phyloP scores from a whole-genome alignment of 345 rosid genomes.

The Iberis pinnata region DNA sequence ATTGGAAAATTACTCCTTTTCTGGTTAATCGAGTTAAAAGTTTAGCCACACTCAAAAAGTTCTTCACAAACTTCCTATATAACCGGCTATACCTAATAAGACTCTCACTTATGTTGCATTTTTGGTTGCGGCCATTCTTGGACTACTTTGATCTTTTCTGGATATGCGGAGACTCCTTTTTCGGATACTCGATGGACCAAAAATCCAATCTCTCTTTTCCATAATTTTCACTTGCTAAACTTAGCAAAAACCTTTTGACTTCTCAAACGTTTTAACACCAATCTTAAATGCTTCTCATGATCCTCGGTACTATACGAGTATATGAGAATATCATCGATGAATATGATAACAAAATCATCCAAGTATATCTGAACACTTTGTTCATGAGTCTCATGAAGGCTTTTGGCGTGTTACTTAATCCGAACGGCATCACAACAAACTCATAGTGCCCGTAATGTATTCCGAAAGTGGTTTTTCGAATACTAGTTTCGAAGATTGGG shows the following conservation, averaged over 20 bases:
- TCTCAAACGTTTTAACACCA: not conserved
- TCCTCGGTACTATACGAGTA: no score
- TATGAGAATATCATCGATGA: no score
- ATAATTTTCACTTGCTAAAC: not conserved
- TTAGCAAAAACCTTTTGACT: no score
- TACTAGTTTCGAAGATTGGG: no score
- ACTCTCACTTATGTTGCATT: not conserved
- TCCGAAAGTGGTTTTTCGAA: no score
- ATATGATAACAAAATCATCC: no score
- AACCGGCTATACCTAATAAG: not conserved
- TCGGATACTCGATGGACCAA: not conserved
- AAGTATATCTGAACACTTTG: no score
- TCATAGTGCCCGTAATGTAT: no score
- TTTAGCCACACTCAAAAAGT: not conserved
- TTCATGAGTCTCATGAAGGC: no score
- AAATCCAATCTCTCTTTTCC: not conserved
- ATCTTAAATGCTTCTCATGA: no score
- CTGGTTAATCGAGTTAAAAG: not conserved
- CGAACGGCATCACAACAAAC: no score
- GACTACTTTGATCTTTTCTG: not conserved
- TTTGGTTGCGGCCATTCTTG: not conserved
- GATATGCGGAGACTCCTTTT: not conserved
- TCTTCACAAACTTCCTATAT: not conserved
- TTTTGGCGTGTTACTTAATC: no score
- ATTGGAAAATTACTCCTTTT: not conserved